Base-by-base conservation (phyloP, 2,329 filamentous ascomycete species). In the Aspergillus fischeri region DNA sequence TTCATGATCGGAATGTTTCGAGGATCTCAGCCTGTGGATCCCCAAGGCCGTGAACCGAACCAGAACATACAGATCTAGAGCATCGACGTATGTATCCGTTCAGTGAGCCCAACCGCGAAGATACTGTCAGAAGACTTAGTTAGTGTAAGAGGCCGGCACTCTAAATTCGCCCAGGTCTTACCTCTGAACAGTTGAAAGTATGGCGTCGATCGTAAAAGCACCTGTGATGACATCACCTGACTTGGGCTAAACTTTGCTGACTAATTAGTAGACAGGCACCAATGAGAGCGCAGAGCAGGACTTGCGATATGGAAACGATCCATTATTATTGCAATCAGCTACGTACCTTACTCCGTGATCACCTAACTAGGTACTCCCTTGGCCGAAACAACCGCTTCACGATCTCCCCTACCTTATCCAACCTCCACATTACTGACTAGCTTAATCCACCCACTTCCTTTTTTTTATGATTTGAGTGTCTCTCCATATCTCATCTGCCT, bases 141-240 rank as follows among this genome's bases (percentile, higher is more conserved):
- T 6, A 14, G 44, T 47, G 44, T n/a, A 24, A 24, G 44, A 14
- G 5, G 24, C 4, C 10, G 44, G 1, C 20, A 35, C 5, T 38
- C 7, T 17, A 27, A 20, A 51, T 20, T 29, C 17, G 21, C 32
- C 41, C 35, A 52, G 44, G 20, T 24, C 42, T 29, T 24, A 17
- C 25, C 38, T 4, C 48, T 49, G 51, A 58, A 49, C 44, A 57
- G 49, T 44, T 53, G 45, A 57, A 45, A 57, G 32, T 52, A 59
- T 45, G 60, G 59, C 58, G 61, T 60, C 54, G 56, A 58, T 64
- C 58, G 63, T 54, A 64, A 58, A 62, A 57, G 55, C 60, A 63
- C 49, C 49, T 52, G 27, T 59, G 56, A 66, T 70, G 67, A 70
- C 65, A 70, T 73, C 71, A 73, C 71, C 64, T 70, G 67, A 71